phyloP scores from a whole-genome alignment of 305 asterid species.

The Solanum aculeatissimum region DNA sequence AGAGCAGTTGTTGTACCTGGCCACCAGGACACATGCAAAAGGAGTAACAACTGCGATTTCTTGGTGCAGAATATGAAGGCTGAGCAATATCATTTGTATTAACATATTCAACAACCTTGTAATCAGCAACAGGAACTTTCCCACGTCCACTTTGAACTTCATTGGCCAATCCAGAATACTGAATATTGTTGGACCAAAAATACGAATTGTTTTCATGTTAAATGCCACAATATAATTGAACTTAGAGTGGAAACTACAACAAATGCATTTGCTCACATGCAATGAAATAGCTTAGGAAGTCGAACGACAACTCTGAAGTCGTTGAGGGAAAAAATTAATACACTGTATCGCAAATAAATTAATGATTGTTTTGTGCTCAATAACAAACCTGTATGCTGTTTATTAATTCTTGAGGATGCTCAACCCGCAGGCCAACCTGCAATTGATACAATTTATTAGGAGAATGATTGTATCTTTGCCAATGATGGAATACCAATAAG shows the following conservation, averaged over 20 bases:
- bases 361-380: neutral
- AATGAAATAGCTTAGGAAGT: neutral
- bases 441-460: neutral
- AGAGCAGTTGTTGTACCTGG: constrained; percentile 40
- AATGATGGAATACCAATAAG: neutral
- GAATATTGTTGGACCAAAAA: constrained; percentile 14
- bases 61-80: constrained; percentile 24
- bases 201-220: neutral
- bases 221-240: neutral
- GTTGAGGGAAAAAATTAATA: neutral
- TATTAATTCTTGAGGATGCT: constrained; percentile 93
- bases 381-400: constrained; percentile 70
- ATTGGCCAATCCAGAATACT: constrained; percentile 77
- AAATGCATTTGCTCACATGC: neutral
- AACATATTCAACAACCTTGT: constrained; percentile 74
- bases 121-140: constrained; percentile 95
- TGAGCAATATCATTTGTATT: constrained; percentile 13
- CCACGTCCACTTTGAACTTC: constrained; percentile 86
- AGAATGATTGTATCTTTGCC: neutral
- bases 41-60: constrained; percentile 72
- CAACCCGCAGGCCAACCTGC: constrained; percentile 90
- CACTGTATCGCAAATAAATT: neutral
- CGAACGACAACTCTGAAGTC: neutral
- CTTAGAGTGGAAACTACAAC: neutral
- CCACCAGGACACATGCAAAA: constrained; percentile 99